These are phyloP conservation scores for Anthostomella pinea DNA, from an alignment of 2,329 filamentous ascomycete species.

Conservation along the genomic window DNA sequence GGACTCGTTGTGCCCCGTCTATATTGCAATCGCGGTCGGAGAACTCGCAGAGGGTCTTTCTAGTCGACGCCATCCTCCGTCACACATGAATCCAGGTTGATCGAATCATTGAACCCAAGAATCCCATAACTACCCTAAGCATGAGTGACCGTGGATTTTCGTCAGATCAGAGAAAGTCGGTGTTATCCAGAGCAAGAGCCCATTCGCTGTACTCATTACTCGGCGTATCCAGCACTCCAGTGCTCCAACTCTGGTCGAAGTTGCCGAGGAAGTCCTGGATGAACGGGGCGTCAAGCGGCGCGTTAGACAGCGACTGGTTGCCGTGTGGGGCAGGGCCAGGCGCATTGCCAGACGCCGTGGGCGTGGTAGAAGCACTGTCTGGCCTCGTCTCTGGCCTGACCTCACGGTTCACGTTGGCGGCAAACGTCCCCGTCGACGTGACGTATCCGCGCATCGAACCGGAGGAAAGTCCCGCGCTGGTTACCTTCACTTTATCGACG, in stretches of 20 bases:
- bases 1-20: no score
- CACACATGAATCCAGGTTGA: no score
- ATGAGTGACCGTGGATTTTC: no score
- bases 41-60: no score
- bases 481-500: constrained; percentile 9
- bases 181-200: constrained; percentile 9
- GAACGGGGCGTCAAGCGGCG: constrained; percentile 12
- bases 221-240: constrained; percentile 4
- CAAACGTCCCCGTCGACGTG: constrained; percentile 10
- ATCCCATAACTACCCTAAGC: no score
- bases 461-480: background rate
- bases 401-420: constrained; percentile 7
- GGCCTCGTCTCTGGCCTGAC: background rate
- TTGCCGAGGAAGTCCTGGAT: constrained; percentile 12
- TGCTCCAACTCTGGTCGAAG: constrained; percentile 8
- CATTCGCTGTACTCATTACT: constrained; percentile 9
- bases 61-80: no score
- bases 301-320: constrained; percentile 1
- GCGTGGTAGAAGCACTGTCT: background rate
- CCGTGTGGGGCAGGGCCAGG: background rate
- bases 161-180: constrained; percentile 5
- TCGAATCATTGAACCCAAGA: no score
- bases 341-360: background rate
- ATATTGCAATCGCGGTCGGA: no score
- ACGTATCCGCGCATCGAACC: constrained; percentile 7